Percentiles rank a stretch among this genome's conserved stretches.
phyloP scores from a whole-genome alignment of 495 filamentous ascomycete species.

The Bathelium albidoporum region DNA sequence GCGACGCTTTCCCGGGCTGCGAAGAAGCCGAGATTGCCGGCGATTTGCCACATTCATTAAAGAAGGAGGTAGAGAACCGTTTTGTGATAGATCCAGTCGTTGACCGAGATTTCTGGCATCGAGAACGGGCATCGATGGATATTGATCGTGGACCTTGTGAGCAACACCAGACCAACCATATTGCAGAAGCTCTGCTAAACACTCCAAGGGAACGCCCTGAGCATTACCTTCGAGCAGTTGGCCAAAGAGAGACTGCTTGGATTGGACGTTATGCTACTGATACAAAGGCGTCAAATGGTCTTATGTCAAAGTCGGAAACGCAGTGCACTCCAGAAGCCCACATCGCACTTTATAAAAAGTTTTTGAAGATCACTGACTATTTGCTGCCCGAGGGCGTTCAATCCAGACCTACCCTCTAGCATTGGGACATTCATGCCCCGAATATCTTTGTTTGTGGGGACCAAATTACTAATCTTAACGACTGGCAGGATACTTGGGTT shows the following conservation, averaged over 20 bases:
- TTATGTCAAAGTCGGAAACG: neutral
- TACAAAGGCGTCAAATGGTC: neutral
- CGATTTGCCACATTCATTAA: neutral
- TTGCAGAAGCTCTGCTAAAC: neutral
- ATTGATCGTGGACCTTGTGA: conserved; percentile 8
- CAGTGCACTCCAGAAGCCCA: neutral
- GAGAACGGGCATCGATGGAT: conserved; percentile 3
- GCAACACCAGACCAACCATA: neutral
- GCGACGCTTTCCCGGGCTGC: conserved; percentile 6
- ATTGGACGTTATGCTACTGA: neutral
- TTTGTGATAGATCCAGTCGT: conserved; percentile 7
- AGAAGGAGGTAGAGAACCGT: conserved; percentile 3
- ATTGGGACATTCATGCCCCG: conserved; percentile 4
- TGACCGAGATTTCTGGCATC: conserved; percentile 8
- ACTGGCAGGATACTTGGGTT: conserved; percentile 1
- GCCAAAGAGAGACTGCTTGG: conserved; percentile 5
- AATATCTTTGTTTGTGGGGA: conserved; percentile 5
- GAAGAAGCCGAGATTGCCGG: conserved; percentile 6
- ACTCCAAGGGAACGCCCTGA: neutral
- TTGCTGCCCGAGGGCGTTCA: neutral
- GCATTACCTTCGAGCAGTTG: conserved; percentile 6
- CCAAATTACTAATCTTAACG: conserved; percentile 2
- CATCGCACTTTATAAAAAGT: conserved; percentile 1
- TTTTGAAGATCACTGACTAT: neutral
- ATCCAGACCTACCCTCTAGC: conserved; percentile 1